phyloP scores from a whole-genome alignment of 2,329 filamentous ascomycete species.

The Aaosphaeria pasadenensis region DNA sequence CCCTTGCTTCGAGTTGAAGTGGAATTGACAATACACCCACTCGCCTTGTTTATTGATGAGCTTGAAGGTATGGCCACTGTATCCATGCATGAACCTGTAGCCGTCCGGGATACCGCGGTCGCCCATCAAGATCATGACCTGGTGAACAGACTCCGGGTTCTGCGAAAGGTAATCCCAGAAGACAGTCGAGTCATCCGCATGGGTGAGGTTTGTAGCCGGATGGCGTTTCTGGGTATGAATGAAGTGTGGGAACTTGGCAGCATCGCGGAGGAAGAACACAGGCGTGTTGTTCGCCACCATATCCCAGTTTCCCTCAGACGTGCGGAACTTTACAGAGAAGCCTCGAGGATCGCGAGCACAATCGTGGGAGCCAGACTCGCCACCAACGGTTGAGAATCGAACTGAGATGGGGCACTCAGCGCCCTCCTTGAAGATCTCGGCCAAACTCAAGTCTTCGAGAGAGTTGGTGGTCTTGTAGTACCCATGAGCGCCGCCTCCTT shows the following conservation, averaged over 20 bases:
- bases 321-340: slow-evolving; percentile 71
- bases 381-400: slow-evolving; percentile 74
- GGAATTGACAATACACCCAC: slow-evolving; percentile 54
- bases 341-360: slow-evolving; percentile 70
- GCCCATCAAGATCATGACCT: slow-evolving; percentile 54
- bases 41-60: slow-evolving; percentile 53
- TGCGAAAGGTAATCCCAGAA: slow-evolving; percentile 63
- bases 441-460: slow-evolving; percentile 44
- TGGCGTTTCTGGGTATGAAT: slow-evolving; percentile 76
- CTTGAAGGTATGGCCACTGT: slow-evolving; percentile 53
- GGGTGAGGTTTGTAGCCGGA: slow-evolving; percentile 65
- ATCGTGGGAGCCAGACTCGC: slow-evolving; percentile 69
- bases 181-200: slow-evolving; percentile 62
- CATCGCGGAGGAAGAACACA: slow-evolving; percentile 72
- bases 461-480: slow-evolving; percentile 47
- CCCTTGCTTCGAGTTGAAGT: slow-evolving; percentile 54
- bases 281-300: slow-evolving; percentile 72
- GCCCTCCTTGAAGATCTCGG: slow-evolving; percentile 54
- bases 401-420: slow-evolving; percentile 66
- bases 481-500: slow-evolving; percentile 49
- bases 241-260: slow-evolving; percentile 69
- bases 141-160: slow-evolving; percentile 54
- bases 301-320: slow-evolving; percentile 72
- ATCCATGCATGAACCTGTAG: slow-evolving; percentile 56
- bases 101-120: slow-evolving; percentile 55